Conservation (phyloP, 352 stramenopile species). For the Phytophthora podocarpi region DNA sequence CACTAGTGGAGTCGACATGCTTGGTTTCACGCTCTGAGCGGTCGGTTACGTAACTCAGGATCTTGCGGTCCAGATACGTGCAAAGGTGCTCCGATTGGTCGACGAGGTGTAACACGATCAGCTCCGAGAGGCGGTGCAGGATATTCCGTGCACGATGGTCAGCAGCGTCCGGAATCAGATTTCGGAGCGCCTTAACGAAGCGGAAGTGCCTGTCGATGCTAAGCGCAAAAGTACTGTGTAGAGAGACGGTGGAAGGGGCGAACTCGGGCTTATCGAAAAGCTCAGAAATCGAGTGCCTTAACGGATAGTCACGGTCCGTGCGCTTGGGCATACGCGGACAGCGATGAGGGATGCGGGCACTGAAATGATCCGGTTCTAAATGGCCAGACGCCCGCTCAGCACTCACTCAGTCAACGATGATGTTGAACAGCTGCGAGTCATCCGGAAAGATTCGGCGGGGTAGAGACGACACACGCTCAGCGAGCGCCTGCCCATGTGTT, state of each 20-base stretch:
- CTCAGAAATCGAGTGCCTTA: too few species aligned
- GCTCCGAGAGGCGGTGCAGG: constrained; percentile 1
- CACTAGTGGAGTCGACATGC: not conserved
- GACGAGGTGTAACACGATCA: not conserved
- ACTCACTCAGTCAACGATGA: too few species aligned
- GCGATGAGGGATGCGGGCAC: too few species aligned
- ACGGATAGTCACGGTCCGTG: constrained; percentile 2
- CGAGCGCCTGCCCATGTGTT: too few species aligned
- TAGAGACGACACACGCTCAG: too few species aligned
- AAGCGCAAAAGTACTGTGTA: constrained; percentile 3
- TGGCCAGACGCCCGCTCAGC: too few species aligned
- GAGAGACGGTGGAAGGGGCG: not conserved
- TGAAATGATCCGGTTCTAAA: too few species aligned
- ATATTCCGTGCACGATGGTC: constrained; percentile 1
- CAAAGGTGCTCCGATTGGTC: not conserved
- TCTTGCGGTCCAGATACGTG: not conserved
- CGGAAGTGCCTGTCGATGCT: not conserved
- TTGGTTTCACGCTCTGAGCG: not conserved
- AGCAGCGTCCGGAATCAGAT: constrained; percentile 11
- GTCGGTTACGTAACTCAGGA: not conserved
- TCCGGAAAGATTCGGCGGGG: too few species aligned
- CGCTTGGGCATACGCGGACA: too few species aligned
- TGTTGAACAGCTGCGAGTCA: too few species aligned
- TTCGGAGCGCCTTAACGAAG: constrained; percentile 4
- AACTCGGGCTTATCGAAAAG: constrained; percentile 1